These are phyloP conservation scores for Fonsecaea pugnacius DNA, from an alignment of 2,329 filamentous ascomycete species.

Conservation along the genomic window DNA sequence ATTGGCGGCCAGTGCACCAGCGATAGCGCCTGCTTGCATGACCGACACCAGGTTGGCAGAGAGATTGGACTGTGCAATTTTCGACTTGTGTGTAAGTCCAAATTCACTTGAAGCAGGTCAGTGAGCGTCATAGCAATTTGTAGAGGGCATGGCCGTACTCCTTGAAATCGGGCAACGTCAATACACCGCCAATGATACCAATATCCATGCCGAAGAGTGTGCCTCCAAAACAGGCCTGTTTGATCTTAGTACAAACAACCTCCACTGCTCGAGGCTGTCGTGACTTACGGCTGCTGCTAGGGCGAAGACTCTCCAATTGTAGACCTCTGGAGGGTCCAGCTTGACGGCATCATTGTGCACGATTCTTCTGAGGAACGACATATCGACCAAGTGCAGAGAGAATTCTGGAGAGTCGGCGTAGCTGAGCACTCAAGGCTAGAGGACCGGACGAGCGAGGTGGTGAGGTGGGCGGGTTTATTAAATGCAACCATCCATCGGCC, in stretches of 20 bases:
- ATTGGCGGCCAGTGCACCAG: conserved; percentile 61
- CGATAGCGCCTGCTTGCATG: conserved; percentile 70
- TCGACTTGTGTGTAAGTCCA: conserved; percentile 50
- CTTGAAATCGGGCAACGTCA: conserved; percentile 64
- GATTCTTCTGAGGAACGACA: conserved; percentile 57
- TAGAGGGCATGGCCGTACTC: conserved; percentile 46
- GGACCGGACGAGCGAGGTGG: conserved; percentile 2
- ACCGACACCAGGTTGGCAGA: conserved; percentile 73
- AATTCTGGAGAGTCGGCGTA: neutral
- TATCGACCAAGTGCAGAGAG: neutral
- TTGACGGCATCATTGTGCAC: conserved; percentile 74
- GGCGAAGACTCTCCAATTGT: conserved; percentile 70
- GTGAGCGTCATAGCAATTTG: conserved; percentile 14
- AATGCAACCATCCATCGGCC: conserved; percentile 3
- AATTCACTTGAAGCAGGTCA: conserved; percentile 54
- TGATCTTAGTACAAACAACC: conserved; percentile 6
- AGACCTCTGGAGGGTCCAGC: conserved; percentile 68
- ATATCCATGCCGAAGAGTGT: conserved; percentile 70
- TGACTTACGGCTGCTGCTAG: conserved; percentile 61
- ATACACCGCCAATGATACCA: conserved; percentile 70
- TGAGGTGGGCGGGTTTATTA: conserved; percentile 11
- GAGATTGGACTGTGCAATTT: conserved; percentile 56
- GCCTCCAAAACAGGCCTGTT: conserved; percentile 67
- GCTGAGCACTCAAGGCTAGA: conserved; percentile 1
- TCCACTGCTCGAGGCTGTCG: neutral